Conservation (phyloP, 164 flowering plant genomes). For the Echeveria elegans region DNA sequence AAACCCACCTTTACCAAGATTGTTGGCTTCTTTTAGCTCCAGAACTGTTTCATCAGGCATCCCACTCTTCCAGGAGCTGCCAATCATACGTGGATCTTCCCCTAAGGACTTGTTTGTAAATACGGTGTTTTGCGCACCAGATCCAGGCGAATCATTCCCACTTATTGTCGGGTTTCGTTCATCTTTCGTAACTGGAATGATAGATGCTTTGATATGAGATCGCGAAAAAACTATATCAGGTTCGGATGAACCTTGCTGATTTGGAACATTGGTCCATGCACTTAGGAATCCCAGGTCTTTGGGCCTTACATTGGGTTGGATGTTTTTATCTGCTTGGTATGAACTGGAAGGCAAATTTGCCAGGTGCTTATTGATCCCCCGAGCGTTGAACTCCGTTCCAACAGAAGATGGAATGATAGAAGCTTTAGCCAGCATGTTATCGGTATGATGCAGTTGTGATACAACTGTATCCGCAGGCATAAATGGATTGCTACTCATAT, state of each 20-base stretch:
- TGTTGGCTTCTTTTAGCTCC: slow-evolving; percentile 16
- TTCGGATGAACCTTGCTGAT: slow-evolving; percentile 27
- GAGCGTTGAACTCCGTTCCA: neutral
- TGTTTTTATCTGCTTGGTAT: neutral
- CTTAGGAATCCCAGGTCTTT: slow-evolving; percentile 22
- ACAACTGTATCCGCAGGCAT: slow-evolving; percentile 23
- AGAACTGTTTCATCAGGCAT: slow-evolving; percentile 11
- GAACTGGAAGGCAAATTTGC: neutral
- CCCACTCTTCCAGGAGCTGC: slow-evolving; percentile 15
- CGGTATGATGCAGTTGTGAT: slow-evolving; percentile 22
- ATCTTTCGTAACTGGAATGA: slow-evolving; percentile 23
- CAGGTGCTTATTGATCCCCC: neutral
- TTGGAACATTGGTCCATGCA: slow-evolving; percentile 38
- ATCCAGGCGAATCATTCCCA: neutral
- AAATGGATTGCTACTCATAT: slow-evolving; percentile 21
- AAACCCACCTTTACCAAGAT: slow-evolving; percentile 16
- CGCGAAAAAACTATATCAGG: slow-evolving; percentile 24
- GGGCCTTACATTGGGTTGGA: slow-evolving; percentile 25
- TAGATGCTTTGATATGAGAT: slow-evolving; percentile 19
- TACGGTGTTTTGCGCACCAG: neutral
- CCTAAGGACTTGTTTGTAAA: neutral
- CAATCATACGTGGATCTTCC: neutral
- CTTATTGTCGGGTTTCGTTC: neutral
- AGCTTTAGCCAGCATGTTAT: slow-evolving; percentile 20
- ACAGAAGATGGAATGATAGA: slow-evolving; percentile 26